Conservation (phyloP, 768 basidiomycete genomes). For the Podaxis sp. region DNA sequence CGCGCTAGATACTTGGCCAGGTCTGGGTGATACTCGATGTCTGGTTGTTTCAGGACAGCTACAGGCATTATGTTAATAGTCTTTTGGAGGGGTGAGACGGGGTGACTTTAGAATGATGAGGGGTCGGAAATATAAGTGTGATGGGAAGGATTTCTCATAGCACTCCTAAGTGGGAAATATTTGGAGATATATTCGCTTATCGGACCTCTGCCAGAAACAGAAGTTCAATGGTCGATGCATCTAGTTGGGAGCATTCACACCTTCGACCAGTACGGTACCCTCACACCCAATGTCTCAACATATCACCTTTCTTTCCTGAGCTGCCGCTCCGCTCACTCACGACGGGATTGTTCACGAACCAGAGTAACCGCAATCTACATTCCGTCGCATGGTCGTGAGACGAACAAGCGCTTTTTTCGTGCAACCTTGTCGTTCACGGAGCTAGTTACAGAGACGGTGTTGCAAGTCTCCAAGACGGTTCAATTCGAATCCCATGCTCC, state of each 20-base stretch:
- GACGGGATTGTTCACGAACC: background rate
- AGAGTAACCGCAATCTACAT: background rate
- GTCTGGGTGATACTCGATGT: slow-evolving; percentile 36
- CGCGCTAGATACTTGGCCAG: slow-evolving; percentile 33
- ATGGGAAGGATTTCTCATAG: background rate
- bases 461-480: too few species aligned
- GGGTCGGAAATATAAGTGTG: slow-evolving; percentile 1
- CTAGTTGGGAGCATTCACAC: background rate
- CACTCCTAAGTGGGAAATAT: background rate
- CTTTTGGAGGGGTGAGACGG: background rate
- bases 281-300: background rate
- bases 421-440: background rate
- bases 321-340: background rate
- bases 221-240: background rate
- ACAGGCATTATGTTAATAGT: background rate
- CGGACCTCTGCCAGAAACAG: background rate
- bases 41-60: slow-evolving; percentile 22
- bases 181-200: background rate
- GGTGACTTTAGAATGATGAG: background rate
- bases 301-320: background rate
- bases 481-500: too few species aligned
- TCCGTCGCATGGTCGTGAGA: slow-evolving; percentile 1
- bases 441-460: too few species aligned
- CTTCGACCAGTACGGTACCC: background rate
- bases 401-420: background rate